Percentiles rank a stretch among this genome's conserved stretches.
These are phyloP conservation scores for Dactylellina haptotyla DNA, from an alignment of 2,329 filamentous ascomycete genomes.

Conservation along the genomic window DNA sequence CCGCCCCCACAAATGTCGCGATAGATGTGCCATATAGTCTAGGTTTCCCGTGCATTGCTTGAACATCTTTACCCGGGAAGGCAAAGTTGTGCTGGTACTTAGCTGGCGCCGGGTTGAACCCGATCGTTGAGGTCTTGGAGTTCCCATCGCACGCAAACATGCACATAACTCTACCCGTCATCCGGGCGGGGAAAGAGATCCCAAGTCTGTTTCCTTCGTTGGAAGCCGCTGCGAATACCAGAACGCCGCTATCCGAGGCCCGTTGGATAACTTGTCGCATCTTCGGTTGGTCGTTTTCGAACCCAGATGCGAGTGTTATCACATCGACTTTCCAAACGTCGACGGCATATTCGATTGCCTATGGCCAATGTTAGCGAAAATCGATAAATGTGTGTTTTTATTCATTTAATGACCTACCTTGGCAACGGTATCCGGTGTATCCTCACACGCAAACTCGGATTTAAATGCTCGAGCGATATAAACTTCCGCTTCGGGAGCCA, in stretches of 20 bases:
- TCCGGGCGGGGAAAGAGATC: background rate
- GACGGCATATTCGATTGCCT: background rate
- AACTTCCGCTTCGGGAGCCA: background rate
- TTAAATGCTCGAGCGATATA: background rate
- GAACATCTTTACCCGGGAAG: background rate
- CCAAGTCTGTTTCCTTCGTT: background rate
- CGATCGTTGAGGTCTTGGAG: background rate
- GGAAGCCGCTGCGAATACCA: background rate
- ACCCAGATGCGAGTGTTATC: background rate
- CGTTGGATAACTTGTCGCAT: background rate
- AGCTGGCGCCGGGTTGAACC: background rate
- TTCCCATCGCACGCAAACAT: constrained; percentile 3
- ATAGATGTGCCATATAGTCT: background rate
- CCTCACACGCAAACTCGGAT: background rate
- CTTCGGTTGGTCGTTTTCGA: background rate
- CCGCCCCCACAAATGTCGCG: background rate
- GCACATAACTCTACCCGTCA: background rate
- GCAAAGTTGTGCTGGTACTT: background rate
- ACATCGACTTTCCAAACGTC: background rate
- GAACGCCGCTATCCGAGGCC: background rate
- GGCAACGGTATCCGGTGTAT: background rate
- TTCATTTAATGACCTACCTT: background rate
- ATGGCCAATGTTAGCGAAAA: background rate
- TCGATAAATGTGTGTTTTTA: background rate
- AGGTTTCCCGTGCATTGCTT: background rate